Base-by-base conservation (phyloP, 306 rosid species). In the Prosopis cineraria region DNA sequence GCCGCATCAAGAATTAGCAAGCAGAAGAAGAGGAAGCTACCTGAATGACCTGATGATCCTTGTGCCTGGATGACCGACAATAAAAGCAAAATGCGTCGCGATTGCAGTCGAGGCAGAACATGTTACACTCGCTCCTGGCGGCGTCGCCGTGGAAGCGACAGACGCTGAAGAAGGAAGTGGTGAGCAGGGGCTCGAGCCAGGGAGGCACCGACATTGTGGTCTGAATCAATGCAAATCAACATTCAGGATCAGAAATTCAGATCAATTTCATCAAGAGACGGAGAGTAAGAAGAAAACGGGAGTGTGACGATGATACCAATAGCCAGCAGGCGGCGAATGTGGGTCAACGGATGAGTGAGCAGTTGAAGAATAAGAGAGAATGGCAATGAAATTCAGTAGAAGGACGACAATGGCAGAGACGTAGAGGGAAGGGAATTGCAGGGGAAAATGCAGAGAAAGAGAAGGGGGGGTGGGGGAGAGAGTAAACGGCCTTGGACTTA, bases 31-130 rank as follows among this genome's bases (percentile, higher is more conserved):
- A 22, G 70, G 43, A 10, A 17, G 8, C 7, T 1, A 90, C 97
- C 94, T 95, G 98, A 85, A 95, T 90, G 48, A 93, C 99, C 81
- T 87, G 98, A 70, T 93, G 99, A 33, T 91, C 98, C 50, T 91
- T 91, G 93, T 95, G 99, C 36, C 84, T 75, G 0, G 97, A 86
- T 9, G 99, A 93, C 31, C 97, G 93, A 77, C 99, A 95, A 56
- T 93, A 95, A 41, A 92, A 91, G 89, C 99, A 95, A 75, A 95
- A 95, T 7, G 98, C 92, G 40, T 79, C 95, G 30, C 68, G 81
- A 33, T 87, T 83, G 74, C 99, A 95, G 64, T 93, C 99, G 11
- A 95, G 73, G 69, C 98, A 95, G 69, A 84, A 95, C 99, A 95
- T 95, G 79, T 95, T 95, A 79, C 98, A 87, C 56, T 95, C 99